A percentile compares a stretch with the other conserved stretches of the same genome.
Conservation (phyloP, 2,329 filamentous ascomycete species). For the Phoma sp. region DNA sequence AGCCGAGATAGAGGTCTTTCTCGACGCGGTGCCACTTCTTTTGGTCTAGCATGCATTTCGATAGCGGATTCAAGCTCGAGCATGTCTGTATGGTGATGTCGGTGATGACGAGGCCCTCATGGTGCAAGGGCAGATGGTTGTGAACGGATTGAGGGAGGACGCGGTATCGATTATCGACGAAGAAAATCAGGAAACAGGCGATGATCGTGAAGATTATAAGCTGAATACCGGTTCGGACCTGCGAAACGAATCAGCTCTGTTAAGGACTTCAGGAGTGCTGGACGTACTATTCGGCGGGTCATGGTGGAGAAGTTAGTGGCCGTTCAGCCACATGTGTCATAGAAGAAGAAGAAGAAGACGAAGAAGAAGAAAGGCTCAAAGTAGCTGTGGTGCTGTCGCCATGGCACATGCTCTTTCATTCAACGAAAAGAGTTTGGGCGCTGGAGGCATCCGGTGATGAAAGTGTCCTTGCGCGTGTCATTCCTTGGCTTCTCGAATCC, state of each 20-base stretch:
- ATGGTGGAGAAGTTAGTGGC: slow-evolving; percentile 31
- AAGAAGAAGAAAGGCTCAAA: slow-evolving; percentile 10
- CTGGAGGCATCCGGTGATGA: slow-evolving; percentile 16
- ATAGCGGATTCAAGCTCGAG: slow-evolving; percentile 74
- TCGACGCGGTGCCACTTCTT: slow-evolving; percentile 82
- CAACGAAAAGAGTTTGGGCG: neutral
- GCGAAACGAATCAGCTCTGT: neutral
- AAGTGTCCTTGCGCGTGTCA: slow-evolving; percentile 17
- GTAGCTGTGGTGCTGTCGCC: slow-evolving; percentile 13
- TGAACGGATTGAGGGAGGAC: slow-evolving; percentile 86
- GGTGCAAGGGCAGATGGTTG: slow-evolving; percentile 81
- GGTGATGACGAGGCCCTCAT: slow-evolving; percentile 82
- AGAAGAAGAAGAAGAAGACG: slow-evolving; percentile 6
- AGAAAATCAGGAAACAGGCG: slow-evolving; percentile 71
- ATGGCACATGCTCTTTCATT: slow-evolving; percentile 16
- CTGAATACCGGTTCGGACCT: slow-evolving; percentile 73
- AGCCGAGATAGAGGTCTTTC: slow-evolving; percentile 84
- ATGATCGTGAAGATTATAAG: slow-evolving; percentile 70
- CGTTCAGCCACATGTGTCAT: slow-evolving; percentile 13
- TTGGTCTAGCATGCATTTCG: slow-evolving; percentile 75
- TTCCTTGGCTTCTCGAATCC: slow-evolving; percentile 29
- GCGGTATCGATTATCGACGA: slow-evolving; percentile 87
- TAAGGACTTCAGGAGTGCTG: neutral
- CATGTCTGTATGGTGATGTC: slow-evolving; percentile 82
- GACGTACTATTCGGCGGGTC: slow-evolving; percentile 49